Conservation (phyloP, 2,329 filamentous ascomycete genomes). For the Talaromyces piceae region DNA sequence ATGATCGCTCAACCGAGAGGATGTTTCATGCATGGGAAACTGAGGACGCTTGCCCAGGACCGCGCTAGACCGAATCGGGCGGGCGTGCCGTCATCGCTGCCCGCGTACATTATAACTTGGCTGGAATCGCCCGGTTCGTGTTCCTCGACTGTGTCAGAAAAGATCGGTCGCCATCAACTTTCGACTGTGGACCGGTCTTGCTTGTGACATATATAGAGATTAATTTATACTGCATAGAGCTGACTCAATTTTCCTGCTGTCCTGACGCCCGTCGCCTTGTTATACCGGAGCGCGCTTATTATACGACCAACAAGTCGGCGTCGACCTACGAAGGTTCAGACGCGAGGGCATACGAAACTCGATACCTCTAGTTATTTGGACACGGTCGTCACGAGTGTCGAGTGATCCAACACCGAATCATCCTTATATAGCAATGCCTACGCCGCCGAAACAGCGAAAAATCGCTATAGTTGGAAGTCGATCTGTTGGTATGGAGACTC, state of each 20-base stretch:
- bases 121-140: neutral
- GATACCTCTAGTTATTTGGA: neutral
- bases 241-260: neutral
- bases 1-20: no score
- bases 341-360: neutral
- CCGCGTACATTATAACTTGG: neutral
- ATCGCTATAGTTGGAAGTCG: conserved; percentile 92
- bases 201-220: neutral
- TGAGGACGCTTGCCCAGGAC: no score
- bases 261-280: neutral
- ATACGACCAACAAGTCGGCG: no score
- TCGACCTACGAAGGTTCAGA: neutral
- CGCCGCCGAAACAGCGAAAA: conserved; percentile 80
- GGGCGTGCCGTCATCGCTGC: neutral
- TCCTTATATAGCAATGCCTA: conserved; percentile 47
- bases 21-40: no score
- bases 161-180: neutral
- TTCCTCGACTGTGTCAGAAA: neutral
- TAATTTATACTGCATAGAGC: no score
- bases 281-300: neutral
- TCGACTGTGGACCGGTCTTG: neutral
- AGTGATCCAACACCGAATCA: neutral
- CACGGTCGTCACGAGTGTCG: neutral
- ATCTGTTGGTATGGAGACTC: conserved; percentile 63
- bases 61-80: neutral